A percentile compares a stretch with the other conserved stretches of the same genome.
Conservation (phyloP, 2,329 filamentous ascomycete genomes). For the Torrubiella hemipterigena region DNA sequence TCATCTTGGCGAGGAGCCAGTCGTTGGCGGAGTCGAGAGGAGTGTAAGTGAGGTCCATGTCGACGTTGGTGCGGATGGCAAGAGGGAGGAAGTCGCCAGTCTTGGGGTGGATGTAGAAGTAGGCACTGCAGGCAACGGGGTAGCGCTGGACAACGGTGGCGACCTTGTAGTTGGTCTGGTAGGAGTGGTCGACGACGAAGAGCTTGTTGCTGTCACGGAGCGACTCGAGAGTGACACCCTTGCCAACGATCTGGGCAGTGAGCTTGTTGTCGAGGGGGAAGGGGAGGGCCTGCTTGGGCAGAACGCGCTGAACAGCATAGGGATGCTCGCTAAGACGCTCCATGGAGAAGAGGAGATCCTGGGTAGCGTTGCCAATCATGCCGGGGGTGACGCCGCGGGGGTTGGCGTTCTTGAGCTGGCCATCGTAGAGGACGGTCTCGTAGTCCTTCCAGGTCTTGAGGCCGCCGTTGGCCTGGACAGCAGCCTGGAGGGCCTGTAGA, state of each 20-base stretch:
- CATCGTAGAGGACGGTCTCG: slow-evolving; percentile 23
- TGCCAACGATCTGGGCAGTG: slow-evolving; percentile 15
- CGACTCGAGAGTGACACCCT: slow-evolving; percentile 15
- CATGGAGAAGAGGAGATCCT: slow-evolving; percentile 35
- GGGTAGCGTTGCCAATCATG: slow-evolving; percentile 29
- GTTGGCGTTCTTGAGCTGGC: slow-evolving; percentile 23
- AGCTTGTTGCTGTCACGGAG: slow-evolving; percentile 24
- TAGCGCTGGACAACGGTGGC: slow-evolving; percentile 16
- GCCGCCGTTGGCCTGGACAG: slow-evolving; percentile 9
- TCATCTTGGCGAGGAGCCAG: slow-evolving; percentile 38
- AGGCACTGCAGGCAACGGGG: slow-evolving; percentile 28
- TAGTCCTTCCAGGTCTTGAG: slow-evolving; percentile 24
- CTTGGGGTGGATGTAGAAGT: slow-evolving; percentile 30
- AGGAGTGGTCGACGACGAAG: slow-evolving; percentile 26
- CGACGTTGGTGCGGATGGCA: slow-evolving; percentile 33
- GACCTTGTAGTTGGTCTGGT: slow-evolving; percentile 16
- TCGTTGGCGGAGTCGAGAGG: slow-evolving; percentile 29
- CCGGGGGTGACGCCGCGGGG: slow-evolving; percentile 18
- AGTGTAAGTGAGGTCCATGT: slow-evolving; percentile 26
- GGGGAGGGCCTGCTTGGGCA: slow-evolving; percentile 17
- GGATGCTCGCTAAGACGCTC: slow-evolving; percentile 30
- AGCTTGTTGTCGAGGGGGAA: slow-evolving; percentile 21
- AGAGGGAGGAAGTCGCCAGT: slow-evolving; percentile 32
- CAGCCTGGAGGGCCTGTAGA: slow-evolving; percentile 3
- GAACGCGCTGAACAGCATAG: slow-evolving; percentile 22